phyloP scores from a whole-genome alignment of 2,329 filamentous ascomycete species.

The Alternaria brassicae region DNA sequence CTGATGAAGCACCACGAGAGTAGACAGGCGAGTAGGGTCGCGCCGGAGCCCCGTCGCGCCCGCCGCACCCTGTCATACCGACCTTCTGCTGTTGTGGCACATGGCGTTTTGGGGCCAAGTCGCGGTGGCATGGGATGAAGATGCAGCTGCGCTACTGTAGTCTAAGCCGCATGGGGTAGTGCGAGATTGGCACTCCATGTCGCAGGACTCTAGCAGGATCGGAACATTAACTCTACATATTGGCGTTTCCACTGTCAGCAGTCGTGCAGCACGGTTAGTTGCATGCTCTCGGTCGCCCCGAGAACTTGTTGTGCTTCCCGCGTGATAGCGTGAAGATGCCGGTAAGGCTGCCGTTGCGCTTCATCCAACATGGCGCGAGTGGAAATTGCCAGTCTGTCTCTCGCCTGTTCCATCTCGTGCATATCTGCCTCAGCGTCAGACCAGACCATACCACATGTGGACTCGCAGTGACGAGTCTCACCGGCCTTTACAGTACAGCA shows the following conservation, averaged over 20 bases:
- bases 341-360: conserved; percentile 3
- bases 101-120: conserved; percentile 30
- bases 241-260: conserved; percentile 6
- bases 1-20: conserved; percentile 28
- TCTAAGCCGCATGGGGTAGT: conserved; percentile 29
- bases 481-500: conserved; percentile 22
- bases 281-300: conserved; percentile 21
- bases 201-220: conserved; percentile 15
- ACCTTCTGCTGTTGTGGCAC: conserved; percentile 28
- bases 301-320: conserved; percentile 13
- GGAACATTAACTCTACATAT: conserved; percentile 12
- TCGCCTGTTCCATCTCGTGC: conserved; percentile 7
- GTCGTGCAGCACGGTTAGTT: neutral
- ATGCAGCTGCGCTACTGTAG: conserved; percentile 5
- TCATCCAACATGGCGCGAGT: conserved; percentile 4
- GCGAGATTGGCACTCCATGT: conserved; percentile 25
- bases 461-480: conserved; percentile 30
- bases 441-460: conserved; percentile 13
- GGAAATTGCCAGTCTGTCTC: conserved; percentile 23
- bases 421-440: conserved; percentile 11
- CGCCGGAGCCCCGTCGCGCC: conserved; percentile 23
- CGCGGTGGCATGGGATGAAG: conserved; percentile 27
- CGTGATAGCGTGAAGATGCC: neutral
- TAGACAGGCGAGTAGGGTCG: conserved; percentile 19
- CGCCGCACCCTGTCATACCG: conserved; percentile 31